A percentile compares a stretch with the other conserved stretches of the same genome.
These are phyloP conservation scores for Phaeosphaeriaceae sp. DNA, from an alignment of 2,329 filamentous ascomycete genomes.

Conservation along the genomic window DNA sequence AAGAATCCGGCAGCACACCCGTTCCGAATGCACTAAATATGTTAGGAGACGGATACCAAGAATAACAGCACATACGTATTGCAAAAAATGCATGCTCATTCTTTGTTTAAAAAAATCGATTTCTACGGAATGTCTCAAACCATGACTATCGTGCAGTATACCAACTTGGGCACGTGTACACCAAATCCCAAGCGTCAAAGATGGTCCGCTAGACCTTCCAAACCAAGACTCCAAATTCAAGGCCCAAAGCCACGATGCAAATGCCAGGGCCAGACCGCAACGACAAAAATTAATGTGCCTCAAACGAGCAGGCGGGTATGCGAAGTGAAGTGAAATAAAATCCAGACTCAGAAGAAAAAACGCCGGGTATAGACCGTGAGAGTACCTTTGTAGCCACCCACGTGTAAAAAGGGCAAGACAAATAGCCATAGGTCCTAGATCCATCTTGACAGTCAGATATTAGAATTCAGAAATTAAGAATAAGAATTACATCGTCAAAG, in stretches of 20 bases:
- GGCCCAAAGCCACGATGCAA: not conserved
- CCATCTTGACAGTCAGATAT: slow-evolving; percentile 33
- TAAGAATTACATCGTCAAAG: slow-evolving; percentile 10
- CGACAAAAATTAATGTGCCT: slow-evolving; percentile 12
- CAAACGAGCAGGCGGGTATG: slow-evolving; percentile 25
- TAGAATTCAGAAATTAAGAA: slow-evolving; percentile 41
- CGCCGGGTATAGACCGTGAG: not conserved
- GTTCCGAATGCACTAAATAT: too few species aligned
- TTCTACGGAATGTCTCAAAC: too few species aligned
- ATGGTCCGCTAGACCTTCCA: not conserved
- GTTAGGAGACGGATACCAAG: too few species aligned
- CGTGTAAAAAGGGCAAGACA: slow-evolving; percentile 11
- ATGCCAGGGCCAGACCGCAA: too few species aligned
- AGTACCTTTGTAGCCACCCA: slow-evolving; percentile 1
- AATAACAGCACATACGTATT: too few species aligned
- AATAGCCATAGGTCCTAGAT: slow-evolving; percentile 17
- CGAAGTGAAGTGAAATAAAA: slow-evolving; percentile 11
- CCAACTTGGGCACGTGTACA: too few species aligned
- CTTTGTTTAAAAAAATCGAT: too few species aligned
- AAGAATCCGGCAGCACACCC: too few species aligned
- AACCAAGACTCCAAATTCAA: not conserved
- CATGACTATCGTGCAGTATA: too few species aligned
- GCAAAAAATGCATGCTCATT: too few species aligned
- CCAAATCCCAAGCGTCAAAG: too few species aligned
- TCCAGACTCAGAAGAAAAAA: not conserved